Evolutionary conservation across 2,329 filamentous ascomycete genomes (phyloP).

Genomic region (Parastagonospora avenae): DNA sequence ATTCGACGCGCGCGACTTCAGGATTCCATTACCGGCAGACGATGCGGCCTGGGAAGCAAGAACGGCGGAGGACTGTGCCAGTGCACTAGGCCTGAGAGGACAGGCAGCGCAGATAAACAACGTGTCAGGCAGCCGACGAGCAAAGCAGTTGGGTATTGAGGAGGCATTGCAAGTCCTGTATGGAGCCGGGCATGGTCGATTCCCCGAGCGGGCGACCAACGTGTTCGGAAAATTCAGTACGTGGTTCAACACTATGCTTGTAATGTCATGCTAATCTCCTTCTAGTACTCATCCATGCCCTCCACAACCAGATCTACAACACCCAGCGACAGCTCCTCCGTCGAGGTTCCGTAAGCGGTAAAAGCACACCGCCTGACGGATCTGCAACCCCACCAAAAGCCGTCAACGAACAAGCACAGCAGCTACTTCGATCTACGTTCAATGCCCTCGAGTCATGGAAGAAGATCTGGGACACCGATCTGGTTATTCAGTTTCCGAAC

Average conservation of each 20-base stretch:
- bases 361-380: slow-evolving; percentile 61
- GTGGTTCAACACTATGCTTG: not conserved
- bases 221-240: slow-evolving; percentile 70
- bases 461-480: slow-evolving; percentile 71
- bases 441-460: slow-evolving; percentile 74
- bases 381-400: slow-evolving; percentile 52
- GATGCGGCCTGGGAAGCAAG: slow-evolving; percentile 76
- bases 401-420: slow-evolving; percentile 53
- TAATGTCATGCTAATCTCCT: slow-evolving; percentile 10
- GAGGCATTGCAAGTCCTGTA: slow-evolving; percentile 66
- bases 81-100: slow-evolving; percentile 68
- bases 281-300: slow-evolving; percentile 67
- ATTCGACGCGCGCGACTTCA: slow-evolving; percentile 68
- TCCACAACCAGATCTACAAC: slow-evolving; percentile 67
- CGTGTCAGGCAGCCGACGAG: slow-evolving; percentile 64
- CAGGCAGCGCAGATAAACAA: slow-evolving; percentile 63
- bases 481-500: slow-evolving; percentile 69
- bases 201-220: slow-evolving; percentile 71
- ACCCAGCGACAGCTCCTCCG: slow-evolving; percentile 53
- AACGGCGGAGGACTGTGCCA: slow-evolving; percentile 63
- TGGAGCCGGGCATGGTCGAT: slow-evolving; percentile 61
- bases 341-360: slow-evolving; percentile 48
- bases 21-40: slow-evolving; percentile 71
- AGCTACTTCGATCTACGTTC: slow-evolving; percentile 53
- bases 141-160: slow-evolving; percentile 69